Conservation (phyloP, 139 green algal species). For the Chlamydomonas eustigma region DNA sequence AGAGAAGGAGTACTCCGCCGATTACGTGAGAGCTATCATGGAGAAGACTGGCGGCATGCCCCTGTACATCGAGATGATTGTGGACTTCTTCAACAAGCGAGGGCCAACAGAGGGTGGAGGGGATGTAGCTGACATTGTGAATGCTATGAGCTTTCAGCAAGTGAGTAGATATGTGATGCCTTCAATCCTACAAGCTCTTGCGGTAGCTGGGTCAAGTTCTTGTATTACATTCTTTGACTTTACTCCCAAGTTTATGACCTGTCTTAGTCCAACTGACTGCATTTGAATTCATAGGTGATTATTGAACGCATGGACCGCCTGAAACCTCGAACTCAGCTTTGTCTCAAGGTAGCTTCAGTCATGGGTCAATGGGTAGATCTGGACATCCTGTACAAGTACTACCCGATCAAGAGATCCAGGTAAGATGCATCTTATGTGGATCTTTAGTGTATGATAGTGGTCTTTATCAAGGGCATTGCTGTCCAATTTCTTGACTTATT, state of each 20-base stretch:
- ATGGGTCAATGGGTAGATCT: constrained; percentile 63
- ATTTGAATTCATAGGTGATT: too few relatives aligned
- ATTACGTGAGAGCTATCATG: constrained; percentile 54
- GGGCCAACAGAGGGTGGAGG: not conserved
- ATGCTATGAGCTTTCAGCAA: constrained; percentile 54
- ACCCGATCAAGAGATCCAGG: constrained; percentile 39
- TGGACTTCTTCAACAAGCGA: constrained; percentile 4
- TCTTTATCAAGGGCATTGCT: too few relatives aligned
- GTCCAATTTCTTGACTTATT: too few relatives aligned
- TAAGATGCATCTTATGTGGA: constrained; percentile 11
- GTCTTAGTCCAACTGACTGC: too few relatives aligned
- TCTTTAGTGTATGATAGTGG: too few relatives aligned
- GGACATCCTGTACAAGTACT: constrained; percentile 58
- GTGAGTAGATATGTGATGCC: too few relatives aligned
- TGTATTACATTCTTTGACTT: too few relatives aligned
- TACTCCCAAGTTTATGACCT: too few relatives aligned
- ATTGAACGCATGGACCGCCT: constrained; percentile 67
- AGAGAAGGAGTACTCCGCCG: constrained; percentile 31
- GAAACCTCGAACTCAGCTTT: constrained; percentile 56
- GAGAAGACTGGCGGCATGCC: constrained; percentile 68
- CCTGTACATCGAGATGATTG: constrained; percentile 59
- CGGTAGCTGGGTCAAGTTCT: too few relatives aligned
- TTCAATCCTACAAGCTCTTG: too few relatives aligned
- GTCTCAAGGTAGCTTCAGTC: constrained; percentile 65
- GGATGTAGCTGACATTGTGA: constrained; percentile 30